Evolutionary conservation across 1,139 yeast species (phyloP).

Genomic region (Yamadazyma dendronema): DNA sequence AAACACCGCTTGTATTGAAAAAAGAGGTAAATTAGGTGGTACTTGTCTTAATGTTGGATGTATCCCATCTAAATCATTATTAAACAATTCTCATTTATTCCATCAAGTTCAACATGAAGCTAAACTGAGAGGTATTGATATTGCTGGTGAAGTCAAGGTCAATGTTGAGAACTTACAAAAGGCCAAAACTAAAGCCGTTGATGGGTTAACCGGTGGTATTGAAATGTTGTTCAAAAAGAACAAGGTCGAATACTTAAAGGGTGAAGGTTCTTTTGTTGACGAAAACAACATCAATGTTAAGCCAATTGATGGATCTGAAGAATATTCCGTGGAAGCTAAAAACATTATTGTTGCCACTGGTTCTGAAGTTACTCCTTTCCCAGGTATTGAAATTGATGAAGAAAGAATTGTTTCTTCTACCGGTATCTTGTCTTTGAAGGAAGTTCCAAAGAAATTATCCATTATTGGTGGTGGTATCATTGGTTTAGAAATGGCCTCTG

Average conservation of each 20-base stretch:
- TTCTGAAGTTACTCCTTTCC: slow-evolving; percentile 98
- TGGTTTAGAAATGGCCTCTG: slow-evolving; percentile 99
- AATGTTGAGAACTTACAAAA: slow-evolving; percentile 81
- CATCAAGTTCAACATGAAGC: slow-evolving; percentile 89
- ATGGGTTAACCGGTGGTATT: slow-evolving; percentile 87
- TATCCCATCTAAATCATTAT: slow-evolving; percentile 94
- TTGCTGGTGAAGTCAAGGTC: slow-evolving; percentile 65
- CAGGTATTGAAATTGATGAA: slow-evolving; percentile 95
- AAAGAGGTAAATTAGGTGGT: slow-evolving; percentile 95
- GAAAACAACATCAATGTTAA: slow-evolving; percentile 77
- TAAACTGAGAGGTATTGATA: slow-evolving; percentile 85
- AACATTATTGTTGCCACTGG: slow-evolving; percentile 97
- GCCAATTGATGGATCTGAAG: slow-evolving; percentile 84
- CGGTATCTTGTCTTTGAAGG: slow-evolving; percentile 81
- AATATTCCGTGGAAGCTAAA: slow-evolving; percentile 64
- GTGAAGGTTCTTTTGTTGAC: slow-evolving; percentile 82
- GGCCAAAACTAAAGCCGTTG: slow-evolving; percentile 89
- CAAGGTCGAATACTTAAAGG: slow-evolving; percentile 92
- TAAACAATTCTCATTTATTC: slow-evolving; percentile 91
- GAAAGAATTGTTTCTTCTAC: slow-evolving; percentile 96
- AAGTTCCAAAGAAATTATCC: slow-evolving; percentile 87
- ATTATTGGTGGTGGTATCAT: slow-evolving; percentile 99
- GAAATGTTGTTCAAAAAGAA: slow-evolving; percentile 95
- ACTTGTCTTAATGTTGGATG: slow-evolving; percentile 98
- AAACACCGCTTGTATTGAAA: slow-evolving; percentile 94